Conservation (phyloP, 352 stramenopile species). For the Blastocystis sp. region DNA sequence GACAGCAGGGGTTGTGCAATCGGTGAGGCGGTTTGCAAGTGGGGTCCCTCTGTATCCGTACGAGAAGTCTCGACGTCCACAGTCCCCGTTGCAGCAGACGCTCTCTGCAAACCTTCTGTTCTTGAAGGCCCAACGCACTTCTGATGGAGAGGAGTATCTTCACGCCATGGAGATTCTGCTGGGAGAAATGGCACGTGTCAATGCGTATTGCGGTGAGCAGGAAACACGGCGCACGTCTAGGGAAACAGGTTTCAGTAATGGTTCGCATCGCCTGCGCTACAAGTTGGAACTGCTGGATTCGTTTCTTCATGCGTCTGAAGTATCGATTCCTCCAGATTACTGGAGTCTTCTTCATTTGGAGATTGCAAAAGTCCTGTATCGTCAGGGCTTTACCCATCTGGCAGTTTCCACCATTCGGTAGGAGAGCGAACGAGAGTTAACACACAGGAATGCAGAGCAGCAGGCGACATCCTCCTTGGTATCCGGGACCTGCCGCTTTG, state of each 20-base stretch:
- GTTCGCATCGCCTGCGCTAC: not conserved
- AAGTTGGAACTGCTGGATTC: constrained; percentile 27
- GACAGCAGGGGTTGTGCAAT: too few relatives aligned
- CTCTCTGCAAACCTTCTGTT: not conserved
- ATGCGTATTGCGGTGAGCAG: not conserved
- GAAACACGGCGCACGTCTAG: not conserved
- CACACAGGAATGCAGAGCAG: not conserved
- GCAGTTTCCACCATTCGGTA: constrained; percentile 5
- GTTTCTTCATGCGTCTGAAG: not conserved
- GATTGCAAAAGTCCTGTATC: not conserved
- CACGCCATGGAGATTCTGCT: not conserved
- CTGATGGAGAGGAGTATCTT: not conserved
- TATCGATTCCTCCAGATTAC: not conserved
- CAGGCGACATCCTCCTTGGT: not conserved
- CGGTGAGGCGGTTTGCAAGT: too few relatives aligned
- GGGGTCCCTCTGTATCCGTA: too few relatives aligned
- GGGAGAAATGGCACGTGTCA: not conserved
- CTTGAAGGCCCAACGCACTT: not conserved
- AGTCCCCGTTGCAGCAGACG: too few relatives aligned
- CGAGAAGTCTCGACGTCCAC: not conserved
- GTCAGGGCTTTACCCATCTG: not conserved
- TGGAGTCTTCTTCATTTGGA: constrained; percentile 1
- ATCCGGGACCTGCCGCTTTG: not conserved
- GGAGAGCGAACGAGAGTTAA: not conserved
- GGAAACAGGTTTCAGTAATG: not conserved